Percentiles rank a stretch among this genome's conserved stretches.
Evolutionary conservation across 495 filamentous ascomycete species (phyloP).

Genomic region (Aspergillus heteromorphus): DNA sequence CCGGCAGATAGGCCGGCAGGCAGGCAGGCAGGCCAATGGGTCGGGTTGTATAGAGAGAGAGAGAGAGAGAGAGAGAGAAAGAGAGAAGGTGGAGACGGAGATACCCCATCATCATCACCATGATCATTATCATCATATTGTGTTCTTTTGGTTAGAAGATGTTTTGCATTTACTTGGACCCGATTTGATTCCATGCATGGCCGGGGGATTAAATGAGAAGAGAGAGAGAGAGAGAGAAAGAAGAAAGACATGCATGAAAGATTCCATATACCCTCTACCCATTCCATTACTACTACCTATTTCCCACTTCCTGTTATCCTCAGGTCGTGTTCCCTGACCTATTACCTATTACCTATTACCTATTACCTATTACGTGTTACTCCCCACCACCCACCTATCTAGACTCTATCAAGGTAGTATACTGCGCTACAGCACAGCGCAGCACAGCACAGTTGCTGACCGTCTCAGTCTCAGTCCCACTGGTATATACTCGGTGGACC

Average conservation of each 20-base stretch:
- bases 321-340: too few relatives aligned
- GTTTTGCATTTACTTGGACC: slow-evolving; percentile 7
- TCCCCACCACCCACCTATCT: background rate
- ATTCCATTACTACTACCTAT: too few relatives aligned
- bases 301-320: too few relatives aligned
- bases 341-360: too few relatives aligned
- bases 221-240: too few relatives aligned
- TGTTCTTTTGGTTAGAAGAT: slow-evolving; percentile 17
- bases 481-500: background rate
- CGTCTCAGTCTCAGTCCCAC: too few relatives aligned
- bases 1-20: too few relatives aligned
- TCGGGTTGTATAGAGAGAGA: slow-evolving; percentile 13
- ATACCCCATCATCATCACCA: slow-evolving; percentile 19
- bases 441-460: too few relatives aligned
- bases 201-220: background rate
- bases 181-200: background rate
- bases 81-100: slow-evolving; percentile 13
- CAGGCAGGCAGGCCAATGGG: background rate
- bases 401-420: too few relatives aligned
- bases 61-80: too few relatives aligned
- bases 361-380: too few relatives aligned
- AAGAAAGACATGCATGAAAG: background rate
- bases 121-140: slow-evolving; percentile 3
- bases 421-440: too few relatives aligned
- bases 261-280: background rate